Evolutionary conservation across 495 filamentous ascomycete species (phyloP).

Genomic region (Aspergillus kassunensis): DNA sequence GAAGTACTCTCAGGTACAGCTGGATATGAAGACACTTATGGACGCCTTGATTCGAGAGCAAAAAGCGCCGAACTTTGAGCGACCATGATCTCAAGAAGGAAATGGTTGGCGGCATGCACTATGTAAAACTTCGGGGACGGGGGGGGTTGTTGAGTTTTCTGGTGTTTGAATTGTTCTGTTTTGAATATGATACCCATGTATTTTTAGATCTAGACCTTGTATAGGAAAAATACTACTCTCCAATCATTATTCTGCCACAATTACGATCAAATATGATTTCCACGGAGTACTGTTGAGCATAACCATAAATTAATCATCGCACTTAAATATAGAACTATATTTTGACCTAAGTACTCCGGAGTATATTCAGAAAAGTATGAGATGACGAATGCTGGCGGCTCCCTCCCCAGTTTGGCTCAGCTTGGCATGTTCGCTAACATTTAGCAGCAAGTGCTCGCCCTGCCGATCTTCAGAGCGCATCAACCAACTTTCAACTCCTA

Average conservation of each 20-base stretch:
- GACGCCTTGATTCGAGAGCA: constrained; percentile 10
- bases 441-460: background rate
- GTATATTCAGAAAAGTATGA: too few relatives aligned
- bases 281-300: too few relatives aligned
- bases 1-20: constrained; percentile 27
- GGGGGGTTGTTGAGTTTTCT: background rate
- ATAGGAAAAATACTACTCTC: too few relatives aligned
- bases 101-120: too few relatives aligned
- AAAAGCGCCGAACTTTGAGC: background rate
- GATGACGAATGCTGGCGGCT: constrained; percentile 11
- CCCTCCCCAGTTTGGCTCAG: constrained; percentile 13
- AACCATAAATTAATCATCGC: too few relatives aligned
- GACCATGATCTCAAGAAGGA: too few relatives aligned
- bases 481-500: constrained; percentile 11
- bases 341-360: too few relatives aligned
- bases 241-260: too few relatives aligned
- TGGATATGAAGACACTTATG: constrained; percentile 22
- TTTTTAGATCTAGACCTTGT: too few relatives aligned
- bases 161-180: background rate
- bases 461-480: constrained; percentile 17
- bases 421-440: constrained; percentile 9
- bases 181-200: constrained; percentile 11
- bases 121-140: too few relatives aligned
- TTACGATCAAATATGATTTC: too few relatives aligned
- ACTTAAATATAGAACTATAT: too few relatives aligned